Evolutionary conservation across 2,329 filamentous ascomycete genomes (phyloP).

Genomic region (Diaporthe caulivora): DNA sequence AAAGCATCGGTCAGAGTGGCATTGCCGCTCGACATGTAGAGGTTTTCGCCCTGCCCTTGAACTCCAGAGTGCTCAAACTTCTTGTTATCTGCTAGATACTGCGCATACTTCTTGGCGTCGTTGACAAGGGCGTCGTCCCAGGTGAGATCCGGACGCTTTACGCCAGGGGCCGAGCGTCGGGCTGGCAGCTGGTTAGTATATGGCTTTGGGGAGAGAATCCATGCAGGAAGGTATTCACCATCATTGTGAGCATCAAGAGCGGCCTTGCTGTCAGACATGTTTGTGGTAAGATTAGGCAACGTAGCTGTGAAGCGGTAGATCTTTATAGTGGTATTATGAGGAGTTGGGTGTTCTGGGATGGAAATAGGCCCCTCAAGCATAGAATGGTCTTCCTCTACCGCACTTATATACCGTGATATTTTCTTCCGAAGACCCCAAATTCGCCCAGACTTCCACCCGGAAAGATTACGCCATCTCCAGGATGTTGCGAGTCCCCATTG

Average conservation of each 20-base stretch:
- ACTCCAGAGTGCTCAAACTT: constrained; percentile 28
- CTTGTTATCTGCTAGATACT: not conserved
- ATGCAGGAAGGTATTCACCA: not conserved
- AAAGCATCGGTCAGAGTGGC: constrained; percentile 6
- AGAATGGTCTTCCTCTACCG: not conserved
- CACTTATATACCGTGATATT: not conserved
- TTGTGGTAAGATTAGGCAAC: not conserved
- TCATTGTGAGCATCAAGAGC: constrained; percentile 9
- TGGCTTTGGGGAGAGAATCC: not conserved
- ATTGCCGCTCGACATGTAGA: constrained; percentile 29
- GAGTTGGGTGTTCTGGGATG: not conserved
- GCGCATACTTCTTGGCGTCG: constrained; percentile 5
- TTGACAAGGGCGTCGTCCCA: not conserved
- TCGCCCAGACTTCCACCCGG: not conserved
- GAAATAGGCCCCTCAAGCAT: not conserved
- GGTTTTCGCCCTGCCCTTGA: constrained; percentile 32
- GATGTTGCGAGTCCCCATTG: not conserved
- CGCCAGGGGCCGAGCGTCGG: not conserved
- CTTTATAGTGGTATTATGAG: not conserved
- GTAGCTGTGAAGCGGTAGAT: not conserved
- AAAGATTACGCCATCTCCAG: not conserved
- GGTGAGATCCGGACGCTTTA: constrained; percentile 6
- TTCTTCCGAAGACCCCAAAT: not conserved
- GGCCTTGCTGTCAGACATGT: constrained; percentile 12
- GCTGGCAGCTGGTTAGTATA: not conserved